These are phyloP conservation scores for Circinella minor DNA, from an alignment of 371 early-diverging fungal species.

Conservation along the genomic window DNA sequence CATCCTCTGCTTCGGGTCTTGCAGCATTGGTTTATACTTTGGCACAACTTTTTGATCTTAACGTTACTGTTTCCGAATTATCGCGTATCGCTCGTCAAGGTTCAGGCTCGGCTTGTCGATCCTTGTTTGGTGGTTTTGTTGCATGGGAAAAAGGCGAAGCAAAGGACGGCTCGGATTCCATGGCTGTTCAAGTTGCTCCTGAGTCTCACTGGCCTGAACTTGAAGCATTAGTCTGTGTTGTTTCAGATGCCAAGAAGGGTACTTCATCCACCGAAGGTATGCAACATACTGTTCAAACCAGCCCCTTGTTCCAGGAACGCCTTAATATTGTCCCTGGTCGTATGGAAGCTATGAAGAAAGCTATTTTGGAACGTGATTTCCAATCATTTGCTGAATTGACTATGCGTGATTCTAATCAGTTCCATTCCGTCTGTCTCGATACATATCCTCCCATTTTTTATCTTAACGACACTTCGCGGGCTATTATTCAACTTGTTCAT, in stretches of 20 bases:
- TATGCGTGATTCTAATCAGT: slow-evolving; percentile 98
- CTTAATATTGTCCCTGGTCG: slow-evolving; percentile 85
- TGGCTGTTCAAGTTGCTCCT: slow-evolving; percentile 90
- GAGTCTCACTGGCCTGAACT: slow-evolving; percentile 96
- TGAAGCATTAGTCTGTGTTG: slow-evolving; percentile 92
- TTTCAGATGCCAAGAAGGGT: slow-evolving; percentile 91
- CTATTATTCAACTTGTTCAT: slow-evolving; percentile 84
- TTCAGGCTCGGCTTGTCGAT: slow-evolving; percentile 97
- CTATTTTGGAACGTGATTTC: slow-evolving; percentile 89
- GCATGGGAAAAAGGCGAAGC: slow-evolving; percentile 92
- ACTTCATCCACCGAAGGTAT: slow-evolving; percentile 95
- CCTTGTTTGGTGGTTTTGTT: slow-evolving; percentile 97
- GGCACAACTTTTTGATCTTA: slow-evolving; percentile 77
- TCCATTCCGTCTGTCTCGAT: slow-evolving; percentile 96
- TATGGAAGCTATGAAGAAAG: slow-evolving; percentile 85
- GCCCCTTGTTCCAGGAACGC: slow-evolving; percentile 85
- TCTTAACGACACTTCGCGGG: slow-evolving; percentile 92
- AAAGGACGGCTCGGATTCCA: slow-evolving; percentile 85
- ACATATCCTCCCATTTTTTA: slow-evolving; percentile 96
- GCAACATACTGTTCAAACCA: slow-evolving; percentile 95
- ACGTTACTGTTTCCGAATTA: slow-evolving; percentile 71
- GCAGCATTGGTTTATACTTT: slow-evolving; percentile 93
- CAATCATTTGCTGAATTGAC: slow-evolving; percentile 90
- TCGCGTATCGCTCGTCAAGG: slow-evolving; percentile 95
- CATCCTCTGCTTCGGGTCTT: slow-evolving; percentile 98